These are phyloP conservation scores for Euphorbia corollata DNA, from an alignment of 441 rosid species.

Conservation along the genomic window DNA sequence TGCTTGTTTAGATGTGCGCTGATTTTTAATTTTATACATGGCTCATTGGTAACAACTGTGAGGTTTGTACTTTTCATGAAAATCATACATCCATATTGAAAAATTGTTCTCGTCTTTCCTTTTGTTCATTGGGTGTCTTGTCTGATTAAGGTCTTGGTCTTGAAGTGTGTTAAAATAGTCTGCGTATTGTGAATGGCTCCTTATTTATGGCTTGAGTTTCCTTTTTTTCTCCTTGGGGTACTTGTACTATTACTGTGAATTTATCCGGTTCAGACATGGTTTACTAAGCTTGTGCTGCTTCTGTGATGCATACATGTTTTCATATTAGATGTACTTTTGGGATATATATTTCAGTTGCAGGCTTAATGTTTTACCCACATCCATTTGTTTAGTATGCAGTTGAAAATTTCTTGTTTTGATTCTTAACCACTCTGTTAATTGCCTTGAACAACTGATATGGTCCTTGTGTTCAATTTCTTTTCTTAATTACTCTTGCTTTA, in stretches of 20 bases:
- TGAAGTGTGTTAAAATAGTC: not conserved
- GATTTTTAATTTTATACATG: constrained; percentile 61
- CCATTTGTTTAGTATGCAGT: not conserved
- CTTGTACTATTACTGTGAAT: not conserved
- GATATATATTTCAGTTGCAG: not conserved
- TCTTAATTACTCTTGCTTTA: constrained; percentile 13
- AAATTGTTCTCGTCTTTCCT: constrained; percentile 8
- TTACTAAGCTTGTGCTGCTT: not conserved
- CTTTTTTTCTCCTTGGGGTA: constrained; percentile 3
- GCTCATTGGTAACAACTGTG: constrained; percentile 33
- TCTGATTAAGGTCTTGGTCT: constrained; percentile 3
- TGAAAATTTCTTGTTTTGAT: not conserved
- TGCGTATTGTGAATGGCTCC: not conserved
- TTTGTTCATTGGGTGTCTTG: constrained; percentile 4
- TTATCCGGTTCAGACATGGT: no score
- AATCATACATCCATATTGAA: not conserved
- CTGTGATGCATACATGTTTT: not conserved
- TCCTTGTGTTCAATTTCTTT: constrained; percentile 3
- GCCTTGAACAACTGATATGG: constrained; percentile 7
- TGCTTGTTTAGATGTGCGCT: constrained; percentile 59
- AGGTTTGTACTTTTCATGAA: constrained; percentile 42
- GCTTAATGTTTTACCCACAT: constrained; percentile 6
- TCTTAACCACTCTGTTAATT: not conserved
- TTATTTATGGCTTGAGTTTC: constrained; percentile 12
- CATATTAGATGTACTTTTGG: not conserved